Conservation (phyloP, 306 rosid species). For the Begonia fuchsioides region DNA sequence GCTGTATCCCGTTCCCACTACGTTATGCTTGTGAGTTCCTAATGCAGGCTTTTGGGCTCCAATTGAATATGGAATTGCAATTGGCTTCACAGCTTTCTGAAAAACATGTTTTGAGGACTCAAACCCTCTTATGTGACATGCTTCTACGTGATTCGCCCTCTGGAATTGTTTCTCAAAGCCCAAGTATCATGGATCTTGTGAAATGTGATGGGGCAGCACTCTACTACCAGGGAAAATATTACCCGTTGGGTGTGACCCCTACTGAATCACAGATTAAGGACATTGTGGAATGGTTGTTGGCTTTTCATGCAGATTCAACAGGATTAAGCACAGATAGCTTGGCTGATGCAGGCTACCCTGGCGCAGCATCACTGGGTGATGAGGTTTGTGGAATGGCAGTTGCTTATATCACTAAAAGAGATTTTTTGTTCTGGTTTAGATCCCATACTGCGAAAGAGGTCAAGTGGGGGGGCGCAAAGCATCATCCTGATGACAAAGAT, state of each 20-base stretch:
- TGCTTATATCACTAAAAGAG: constrained; percentile 67
- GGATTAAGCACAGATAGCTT: constrained; percentile 97
- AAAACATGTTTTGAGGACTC: constrained; percentile 80
- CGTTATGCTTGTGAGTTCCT: constrained; percentile 92
- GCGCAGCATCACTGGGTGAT: constrained; percentile 79
- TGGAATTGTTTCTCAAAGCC: constrained; percentile 83
- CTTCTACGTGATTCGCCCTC: constrained; percentile 83
- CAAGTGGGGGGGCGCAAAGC: constrained; percentile 99
- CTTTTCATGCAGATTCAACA: constrained; percentile 72
- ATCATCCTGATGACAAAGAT: constrained; percentile 96
- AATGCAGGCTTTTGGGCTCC: constrained; percentile 97
- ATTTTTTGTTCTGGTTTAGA: constrained; percentile 89
- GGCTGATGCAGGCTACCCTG: constrained; percentile 90
- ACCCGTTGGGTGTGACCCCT: constrained; percentile 63
- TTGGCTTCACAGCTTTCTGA: constrained; percentile 58
- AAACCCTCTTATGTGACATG: constrained; percentile 94
- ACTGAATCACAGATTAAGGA: constrained; percentile 72
- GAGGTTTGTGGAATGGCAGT: constrained; percentile 96
- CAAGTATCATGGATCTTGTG: constrained; percentile 83
- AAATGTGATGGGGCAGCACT: constrained; percentile 96
- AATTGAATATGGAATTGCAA: constrained; percentile 85
- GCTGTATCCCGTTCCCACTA: constrained; percentile 77
- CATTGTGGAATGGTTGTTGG: constrained; percentile 75
- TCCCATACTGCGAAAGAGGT: constrained; percentile 84
- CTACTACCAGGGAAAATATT: constrained; percentile 50